Evolutionary conservation across 495 filamentous ascomycete genomes (phyloP).

Genomic region (Cairneyella variabilis): DNA sequence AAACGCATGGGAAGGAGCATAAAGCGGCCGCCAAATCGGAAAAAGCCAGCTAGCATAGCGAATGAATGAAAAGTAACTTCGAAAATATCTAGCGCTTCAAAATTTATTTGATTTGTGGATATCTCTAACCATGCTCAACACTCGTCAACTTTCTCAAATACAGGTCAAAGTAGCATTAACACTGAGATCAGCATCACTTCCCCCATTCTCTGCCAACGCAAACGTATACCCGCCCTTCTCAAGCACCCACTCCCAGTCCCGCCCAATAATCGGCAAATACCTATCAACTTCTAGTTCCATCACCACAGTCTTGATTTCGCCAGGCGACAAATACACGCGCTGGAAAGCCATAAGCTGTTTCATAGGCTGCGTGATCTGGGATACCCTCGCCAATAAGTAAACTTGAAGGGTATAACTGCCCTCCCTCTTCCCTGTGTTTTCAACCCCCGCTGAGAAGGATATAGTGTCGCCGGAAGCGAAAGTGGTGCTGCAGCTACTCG

Average conservation of each 20-base stretch:
- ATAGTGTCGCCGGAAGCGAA: constrained; percentile 22
- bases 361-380: constrained; percentile 48
- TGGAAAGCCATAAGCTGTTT: constrained; percentile 71
- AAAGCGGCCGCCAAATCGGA: too few relatives aligned
- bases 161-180: constrained; percentile 36
- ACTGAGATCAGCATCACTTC: constrained; percentile 24
- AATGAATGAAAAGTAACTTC: too few relatives aligned
- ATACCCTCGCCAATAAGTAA: constrained; percentile 41
- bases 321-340: constrained; percentile 61
- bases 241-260: constrained; percentile 23
- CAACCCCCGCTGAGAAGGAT: constrained; percentile 51
- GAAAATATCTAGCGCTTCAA: too few relatives aligned
- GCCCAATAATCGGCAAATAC: constrained; percentile 37
- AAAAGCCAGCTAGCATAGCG: too few relatives aligned
- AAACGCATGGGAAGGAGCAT: too few relatives aligned
- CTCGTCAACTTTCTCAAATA: too few relatives aligned
- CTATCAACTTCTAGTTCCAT: constrained; percentile 33
- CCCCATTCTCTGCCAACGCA: constrained; percentile 35
- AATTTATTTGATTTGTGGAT: too few relatives aligned
- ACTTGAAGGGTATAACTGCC: constrained; percentile 78
- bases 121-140: too few relatives aligned
- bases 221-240: constrained; percentile 40
- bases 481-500: constrained; percentile 38
- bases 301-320: constrained; percentile 38
- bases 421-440: constrained; percentile 57